These are phyloP conservation scores for Neckera pumila DNA, from an alignment of 225 moss, liverwort and hornwort species.

Conservation along the genomic window DNA sequence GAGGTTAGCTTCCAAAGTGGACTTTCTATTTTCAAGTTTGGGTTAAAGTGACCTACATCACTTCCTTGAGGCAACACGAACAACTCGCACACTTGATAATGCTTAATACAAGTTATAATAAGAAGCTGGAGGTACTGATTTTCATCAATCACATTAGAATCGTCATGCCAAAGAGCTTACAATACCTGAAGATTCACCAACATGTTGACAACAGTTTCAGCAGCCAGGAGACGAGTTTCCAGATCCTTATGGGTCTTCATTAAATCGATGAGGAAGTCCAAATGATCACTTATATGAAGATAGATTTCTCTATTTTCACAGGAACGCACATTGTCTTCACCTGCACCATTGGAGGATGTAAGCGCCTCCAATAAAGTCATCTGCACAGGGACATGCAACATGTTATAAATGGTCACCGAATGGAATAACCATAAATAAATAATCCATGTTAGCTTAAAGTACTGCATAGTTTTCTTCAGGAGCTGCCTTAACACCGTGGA, in stretches of 20 bases:
- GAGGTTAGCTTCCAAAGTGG: not conserved
- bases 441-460: not conserved
- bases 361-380: constrained; percentile 21
- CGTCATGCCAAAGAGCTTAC: not conserved
- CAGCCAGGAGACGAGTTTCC: constrained; percentile 24
- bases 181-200: constrained; percentile 19
- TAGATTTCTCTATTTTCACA: not conserved
- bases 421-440: not conserved
- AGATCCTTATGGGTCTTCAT: not conserved
- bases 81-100: not conserved
- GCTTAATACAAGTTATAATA: not conserved
- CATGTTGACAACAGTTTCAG: constrained; percentile 30
- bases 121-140: not conserved
- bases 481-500: not conserved
- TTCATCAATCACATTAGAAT: not conserved
- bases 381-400: not conserved
- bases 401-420: not conserved
- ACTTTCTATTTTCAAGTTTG: not conserved
- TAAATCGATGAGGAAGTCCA: constrained; percentile 12
- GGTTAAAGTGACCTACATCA: not conserved
- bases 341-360: not conserved
- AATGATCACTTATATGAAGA: not conserved
- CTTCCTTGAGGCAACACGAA: not conserved
- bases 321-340: not conserved
- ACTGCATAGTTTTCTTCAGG: not conserved